Evolutionary conservation across 345 rosid species (phyloP), one percentile per base, ranked within the genome.

Genomic region (Euphorbia peplus): DNA sequence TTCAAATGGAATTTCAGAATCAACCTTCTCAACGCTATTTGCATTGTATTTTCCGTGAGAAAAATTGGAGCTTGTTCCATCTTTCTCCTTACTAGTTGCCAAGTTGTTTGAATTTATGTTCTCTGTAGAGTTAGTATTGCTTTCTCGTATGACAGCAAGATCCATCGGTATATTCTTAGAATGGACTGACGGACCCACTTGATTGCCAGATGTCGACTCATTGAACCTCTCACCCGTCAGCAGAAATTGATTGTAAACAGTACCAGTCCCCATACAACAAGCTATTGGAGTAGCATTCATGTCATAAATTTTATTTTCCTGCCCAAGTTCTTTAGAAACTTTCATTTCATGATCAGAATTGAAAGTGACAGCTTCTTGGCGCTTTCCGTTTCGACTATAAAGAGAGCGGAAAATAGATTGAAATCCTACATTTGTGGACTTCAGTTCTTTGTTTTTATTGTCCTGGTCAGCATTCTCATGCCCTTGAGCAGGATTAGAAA

Each of bases 371-470:
- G 62, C 68, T 32, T 71, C 86, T 66, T 68, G 82, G 73, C 58
- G 67, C 73, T 57, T 59, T 52, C 60, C 77, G 78, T 74, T 85
- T 3, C 82, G 87, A 75, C 85, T 76, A 70, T 89, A 90, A 47
- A 91, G 74, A 4, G 96, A 88, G 71, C 72, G 87, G 72, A 95
- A 95, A 72, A 89, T 71, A 51, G 99, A 89, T 50, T 87, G 86
- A 76, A 95, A 95, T 12, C 97, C 97, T 15, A 66, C 65, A 75
- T 73, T 77, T 69, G 73, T 75, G 72, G 78, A 57, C 14, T 60
- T 72, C 32, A 62, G 58, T 51, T 64, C 77, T 26, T 47, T 80
- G 65, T 71, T 78, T 56, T 44, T 72, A 0, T 70, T 48, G 67
- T 77, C 59, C 46, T 55, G 73, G 29, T 69, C 80, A 41, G 63